A percentile compares a stretch with the other conserved stretches of the same genome.
Conservation (phyloP, 164 flowering plant species). For the Stephania yunnanensis region DNA sequence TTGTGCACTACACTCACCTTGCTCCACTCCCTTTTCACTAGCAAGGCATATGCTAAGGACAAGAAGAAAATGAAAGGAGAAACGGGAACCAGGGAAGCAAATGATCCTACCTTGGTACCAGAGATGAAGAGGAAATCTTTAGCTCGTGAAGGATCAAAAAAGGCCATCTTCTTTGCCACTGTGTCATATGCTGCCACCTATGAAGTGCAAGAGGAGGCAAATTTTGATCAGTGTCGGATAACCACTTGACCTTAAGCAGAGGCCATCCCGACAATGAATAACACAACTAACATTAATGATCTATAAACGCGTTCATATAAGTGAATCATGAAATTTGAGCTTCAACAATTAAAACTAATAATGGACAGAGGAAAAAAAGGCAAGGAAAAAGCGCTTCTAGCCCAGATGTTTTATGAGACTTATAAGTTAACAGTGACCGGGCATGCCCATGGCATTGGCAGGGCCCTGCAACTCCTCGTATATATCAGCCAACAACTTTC, state of each 20-base stretch:
- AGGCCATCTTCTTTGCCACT: slow-evolving; percentile 73
- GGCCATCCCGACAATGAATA: too few relatives aligned
- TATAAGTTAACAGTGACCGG: neutral
- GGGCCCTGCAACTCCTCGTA: neutral
- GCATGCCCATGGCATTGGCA: neutral
- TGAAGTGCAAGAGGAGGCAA: slow-evolving; percentile 6
- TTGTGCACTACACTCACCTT: neutral
- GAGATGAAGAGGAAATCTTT: slow-evolving; percentile 90
- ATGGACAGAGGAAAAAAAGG: neutral
- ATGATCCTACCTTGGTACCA: slow-evolving; percentile 72
- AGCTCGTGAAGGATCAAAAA: slow-evolving; percentile 85
- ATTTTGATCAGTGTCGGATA: neutral
- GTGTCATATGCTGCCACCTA: slow-evolving; percentile 97
- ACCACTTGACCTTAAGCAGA: too few relatives aligned
- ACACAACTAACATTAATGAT: too few relatives aligned
- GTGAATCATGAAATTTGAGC: neutral
- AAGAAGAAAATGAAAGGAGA: neutral
- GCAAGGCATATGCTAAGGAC: neutral
- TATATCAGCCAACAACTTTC: neutral
- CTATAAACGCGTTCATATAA: too few relatives aligned
- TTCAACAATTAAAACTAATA: neutral
- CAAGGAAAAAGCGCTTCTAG: neutral
- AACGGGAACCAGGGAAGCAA: neutral
- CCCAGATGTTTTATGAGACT: neutral
- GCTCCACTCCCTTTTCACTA: neutral